Conservation (phyloP, 2,329 filamentous ascomycete genomes). For the Akanthomyces muscarius region DNA sequence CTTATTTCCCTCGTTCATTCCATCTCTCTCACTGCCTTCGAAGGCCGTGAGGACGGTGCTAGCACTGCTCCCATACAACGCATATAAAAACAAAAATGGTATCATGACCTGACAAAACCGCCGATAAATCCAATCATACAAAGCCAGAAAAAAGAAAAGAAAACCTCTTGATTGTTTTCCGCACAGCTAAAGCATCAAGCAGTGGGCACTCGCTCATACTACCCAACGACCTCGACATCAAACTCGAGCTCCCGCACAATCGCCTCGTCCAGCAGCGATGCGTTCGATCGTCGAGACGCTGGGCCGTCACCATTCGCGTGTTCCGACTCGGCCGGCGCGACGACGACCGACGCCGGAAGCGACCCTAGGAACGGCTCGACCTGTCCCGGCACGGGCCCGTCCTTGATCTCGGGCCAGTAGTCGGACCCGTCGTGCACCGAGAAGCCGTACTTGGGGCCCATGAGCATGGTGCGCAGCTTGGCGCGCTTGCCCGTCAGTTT, state of each 20-base stretch:
- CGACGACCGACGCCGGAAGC: background rate
- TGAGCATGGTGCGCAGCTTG: slow-evolving; percentile 35
- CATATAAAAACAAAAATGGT: background rate
- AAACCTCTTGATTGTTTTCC: no score
- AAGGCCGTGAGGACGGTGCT: no score
- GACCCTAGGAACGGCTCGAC: slow-evolving; percentile 22
- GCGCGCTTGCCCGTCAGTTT: slow-evolving; percentile 26
- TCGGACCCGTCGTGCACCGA: slow-evolving; percentile 26
- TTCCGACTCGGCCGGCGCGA: background rate
- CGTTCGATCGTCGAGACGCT: background rate
- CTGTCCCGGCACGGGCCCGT: slow-evolving; percentile 25
- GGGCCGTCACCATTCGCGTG: slow-evolving; percentile 12
- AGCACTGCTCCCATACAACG: background rate
- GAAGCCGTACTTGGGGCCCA: slow-evolving; percentile 39
- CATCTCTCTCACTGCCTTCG: no score
- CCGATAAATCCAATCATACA: no score
- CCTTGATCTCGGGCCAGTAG: slow-evolving; percentile 27
- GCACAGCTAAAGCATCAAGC: no score
- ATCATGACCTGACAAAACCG: background rate
- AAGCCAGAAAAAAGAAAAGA: no score
- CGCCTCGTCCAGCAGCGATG: slow-evolving; percentile 16
- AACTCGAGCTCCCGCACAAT: slow-evolving; percentile 20
- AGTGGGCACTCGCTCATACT: background rate
- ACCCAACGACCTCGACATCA: slow-evolving; percentile 19
- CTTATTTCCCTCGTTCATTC: no score